Conservation (phyloP, 495 filamentous ascomycete genomes). For the Neurospora sublineolata region DNA sequence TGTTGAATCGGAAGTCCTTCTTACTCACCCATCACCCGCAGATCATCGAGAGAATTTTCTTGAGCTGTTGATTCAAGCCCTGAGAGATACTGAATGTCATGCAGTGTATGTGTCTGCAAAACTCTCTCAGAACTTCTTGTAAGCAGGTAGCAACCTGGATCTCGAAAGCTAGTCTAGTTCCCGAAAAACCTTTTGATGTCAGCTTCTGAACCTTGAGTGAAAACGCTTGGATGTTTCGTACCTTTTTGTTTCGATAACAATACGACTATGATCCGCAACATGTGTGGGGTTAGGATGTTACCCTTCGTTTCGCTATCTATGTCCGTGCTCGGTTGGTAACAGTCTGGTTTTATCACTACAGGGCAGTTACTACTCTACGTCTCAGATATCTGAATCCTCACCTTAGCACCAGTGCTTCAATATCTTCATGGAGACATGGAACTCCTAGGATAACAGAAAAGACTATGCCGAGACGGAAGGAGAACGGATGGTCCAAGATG, state of each 20-base stretch:
- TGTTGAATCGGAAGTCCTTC: not conserved
- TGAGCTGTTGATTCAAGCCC: not conserved
- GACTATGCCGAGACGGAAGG: constrained; percentile 9
- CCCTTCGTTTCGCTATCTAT: not conserved
- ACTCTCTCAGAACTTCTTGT: not conserved
- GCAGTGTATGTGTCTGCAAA: not conserved
- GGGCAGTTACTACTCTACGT: not conserved
- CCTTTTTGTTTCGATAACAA: not conserved
- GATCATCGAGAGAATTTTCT: not conserved
- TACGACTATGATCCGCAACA: not conserved
- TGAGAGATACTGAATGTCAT: no score
- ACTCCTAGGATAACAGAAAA: not conserved
- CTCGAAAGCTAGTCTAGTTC: not conserved
- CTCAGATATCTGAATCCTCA: not conserved
- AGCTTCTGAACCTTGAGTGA: not conserved
- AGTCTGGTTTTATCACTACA: not conserved
- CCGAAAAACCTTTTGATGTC: not conserved
- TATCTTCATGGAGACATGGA: not conserved
- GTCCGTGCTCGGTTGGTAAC: not conserved
- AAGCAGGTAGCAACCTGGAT: not conserved
- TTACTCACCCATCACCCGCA: not conserved
- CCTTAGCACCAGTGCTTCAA: not conserved
- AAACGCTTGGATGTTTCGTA: not conserved
- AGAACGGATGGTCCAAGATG: constrained; percentile 13
- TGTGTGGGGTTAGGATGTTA: not conserved